Percentiles rank a stretch among this genome's conserved stretches.
phyloP scores from a whole-genome alignment of 1,284 basidiomycete genomes.

The Violaceomyces palustris region DNA sequence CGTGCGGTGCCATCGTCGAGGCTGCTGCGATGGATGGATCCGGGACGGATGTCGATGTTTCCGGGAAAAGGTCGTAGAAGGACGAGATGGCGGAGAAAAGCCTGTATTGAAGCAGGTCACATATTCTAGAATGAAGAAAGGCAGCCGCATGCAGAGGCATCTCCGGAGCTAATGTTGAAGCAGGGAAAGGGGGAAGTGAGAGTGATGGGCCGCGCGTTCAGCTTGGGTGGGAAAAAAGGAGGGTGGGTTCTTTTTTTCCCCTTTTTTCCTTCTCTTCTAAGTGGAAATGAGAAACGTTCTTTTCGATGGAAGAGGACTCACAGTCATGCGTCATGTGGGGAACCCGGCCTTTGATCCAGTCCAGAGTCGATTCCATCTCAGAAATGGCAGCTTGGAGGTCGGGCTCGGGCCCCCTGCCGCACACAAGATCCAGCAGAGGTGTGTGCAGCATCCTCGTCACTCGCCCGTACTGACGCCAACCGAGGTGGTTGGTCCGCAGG shows the following conservation, averaged over 20 bases:
- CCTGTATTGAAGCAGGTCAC: slow-evolving; percentile 25
- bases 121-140: slow-evolving; percentile 26
- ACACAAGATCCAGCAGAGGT: slow-evolving; percentile 30
- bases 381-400: slow-evolving; percentile 35
- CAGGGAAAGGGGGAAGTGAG: too few relatives aligned
- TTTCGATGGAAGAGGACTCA: too few relatives aligned
- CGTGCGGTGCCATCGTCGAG: slow-evolving; percentile 15
- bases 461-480: slow-evolving; percentile 29
- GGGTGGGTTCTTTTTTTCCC: background rate
- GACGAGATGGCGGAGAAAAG: slow-evolving; percentile 28
- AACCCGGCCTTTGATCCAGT: slow-evolving; percentile 23
- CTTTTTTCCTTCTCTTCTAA: too few relatives aligned
- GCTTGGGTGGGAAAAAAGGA: too few relatives aligned
- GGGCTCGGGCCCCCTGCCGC: slow-evolving; percentile 28
- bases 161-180: too few relatives aligned
- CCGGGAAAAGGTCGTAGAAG: slow-evolving; percentile 27
- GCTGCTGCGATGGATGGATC: slow-evolving; percentile 28
- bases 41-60: slow-evolving; percentile 14
- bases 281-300: too few relatives aligned
- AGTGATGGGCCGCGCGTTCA: too few relatives aligned
- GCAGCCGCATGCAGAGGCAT: slow-evolving; percentile 29
- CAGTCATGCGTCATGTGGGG: slow-evolving; percentile 22
- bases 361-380: slow-evolving; percentile 31
- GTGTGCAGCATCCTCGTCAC: slow-evolving; percentile 33
- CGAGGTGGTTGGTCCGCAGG: slow-evolving; percentile 22